Percentiles rank a stretch among this genome's conserved stretches.
Evolutionary conservation across 1,284 basidiomycete genomes (phyloP).

Genomic region (Marasmius sp.): DNA sequence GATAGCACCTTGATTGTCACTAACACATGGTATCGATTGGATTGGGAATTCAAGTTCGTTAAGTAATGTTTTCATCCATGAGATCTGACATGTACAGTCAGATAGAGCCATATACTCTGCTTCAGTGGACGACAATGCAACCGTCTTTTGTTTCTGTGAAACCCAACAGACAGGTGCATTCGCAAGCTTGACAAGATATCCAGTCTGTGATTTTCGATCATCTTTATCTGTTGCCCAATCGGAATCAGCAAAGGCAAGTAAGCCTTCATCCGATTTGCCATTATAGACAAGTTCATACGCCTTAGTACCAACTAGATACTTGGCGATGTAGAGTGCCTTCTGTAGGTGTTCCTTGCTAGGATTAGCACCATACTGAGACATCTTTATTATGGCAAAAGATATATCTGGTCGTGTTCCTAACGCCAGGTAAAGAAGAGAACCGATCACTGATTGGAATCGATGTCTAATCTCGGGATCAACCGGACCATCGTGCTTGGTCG

Average conservation of each 20-base stretch:
- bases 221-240: conserved; percentile 25
- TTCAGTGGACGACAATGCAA: not conserved
- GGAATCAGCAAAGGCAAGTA: conserved; percentile 20
- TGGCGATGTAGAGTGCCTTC: not conserved
- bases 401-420: not conserved
- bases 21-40: conserved; percentile 16
- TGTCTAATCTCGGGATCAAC: conserved; percentile 4
- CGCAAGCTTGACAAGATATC: conserved; percentile 22
- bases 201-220: conserved; percentile 18
- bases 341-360: not conserved
- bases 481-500: not conserved
- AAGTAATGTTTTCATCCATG: conserved; percentile 15
- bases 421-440: not conserved
- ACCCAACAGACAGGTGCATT: conserved; percentile 10
- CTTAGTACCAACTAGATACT: not conserved
- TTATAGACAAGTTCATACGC: conserved; percentile 17
- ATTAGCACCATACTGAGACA: not conserved
- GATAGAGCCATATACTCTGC: not conserved
- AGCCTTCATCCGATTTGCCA: conserved; percentile 3
- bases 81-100: not conserved
- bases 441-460: conserved; percentile 5
- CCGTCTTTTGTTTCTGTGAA: not conserved
- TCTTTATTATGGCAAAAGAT: not conserved
- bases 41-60: conserved; percentile 18
- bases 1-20: conserved; percentile 39